These are phyloP conservation scores for Debaryomyces hansenii DNA, from an alignment of 805 yeast species.

Conservation along the genomic window DNA sequence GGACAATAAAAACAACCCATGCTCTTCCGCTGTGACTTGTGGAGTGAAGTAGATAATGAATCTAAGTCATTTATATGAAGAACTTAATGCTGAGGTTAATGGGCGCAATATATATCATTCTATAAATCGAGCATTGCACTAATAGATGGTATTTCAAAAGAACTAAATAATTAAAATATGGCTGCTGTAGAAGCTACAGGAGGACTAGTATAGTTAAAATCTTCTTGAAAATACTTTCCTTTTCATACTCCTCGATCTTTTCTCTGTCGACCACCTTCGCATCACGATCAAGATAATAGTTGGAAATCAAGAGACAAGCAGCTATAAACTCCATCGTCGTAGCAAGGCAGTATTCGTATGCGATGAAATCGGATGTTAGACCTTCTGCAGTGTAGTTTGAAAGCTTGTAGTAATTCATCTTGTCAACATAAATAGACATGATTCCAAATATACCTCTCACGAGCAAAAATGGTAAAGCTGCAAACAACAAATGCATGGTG, in stretches of 20 bases:
- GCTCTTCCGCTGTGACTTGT: no score
- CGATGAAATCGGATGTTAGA: conserved; percentile 20
- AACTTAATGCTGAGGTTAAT: no score
- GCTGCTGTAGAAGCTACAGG: no score
- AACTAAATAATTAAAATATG: not conserved
- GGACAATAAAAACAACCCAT: no score
- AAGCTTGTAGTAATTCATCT: conserved; percentile 32
- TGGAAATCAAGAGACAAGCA: conserved; percentile 13
- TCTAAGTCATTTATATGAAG: no score
- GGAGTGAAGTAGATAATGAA: no score
- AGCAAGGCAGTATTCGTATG: conserved; percentile 34
- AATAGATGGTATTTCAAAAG: no score
- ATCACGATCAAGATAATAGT: conserved; percentile 9
- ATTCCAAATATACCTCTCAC: conserved; percentile 39
- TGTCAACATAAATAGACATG: conserved; percentile 27
- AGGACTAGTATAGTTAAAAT: no score
- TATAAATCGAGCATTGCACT: no score
- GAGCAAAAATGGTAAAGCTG: conserved; percentile 29
- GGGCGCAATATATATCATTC: no score
- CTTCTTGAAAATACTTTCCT: no score
- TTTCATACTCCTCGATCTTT: no score
- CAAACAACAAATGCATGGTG: conserved; percentile 19
- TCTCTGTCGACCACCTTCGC: not conserved
- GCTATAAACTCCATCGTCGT: conserved; percentile 37
- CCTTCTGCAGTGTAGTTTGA: conserved; percentile 27